Base-by-base conservation (phyloP, 805 yeast genomes). In the Monosporozyma yasuniensis region DNA sequence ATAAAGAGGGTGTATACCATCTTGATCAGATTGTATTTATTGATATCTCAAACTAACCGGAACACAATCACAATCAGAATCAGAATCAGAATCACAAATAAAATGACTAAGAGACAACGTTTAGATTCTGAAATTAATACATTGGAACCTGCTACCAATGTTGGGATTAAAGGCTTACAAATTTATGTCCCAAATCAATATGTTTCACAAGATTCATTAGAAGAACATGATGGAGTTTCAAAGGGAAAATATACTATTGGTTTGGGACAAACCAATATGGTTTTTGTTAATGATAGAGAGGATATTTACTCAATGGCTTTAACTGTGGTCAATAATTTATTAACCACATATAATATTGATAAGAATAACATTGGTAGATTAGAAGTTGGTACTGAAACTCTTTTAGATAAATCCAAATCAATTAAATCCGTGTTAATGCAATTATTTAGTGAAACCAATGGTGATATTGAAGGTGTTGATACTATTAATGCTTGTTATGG, bases 211-310 rank as follows among this genome's bases (percentile, higher is more conserved):
- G 73, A 82, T 46, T 98, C 87, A 50, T 74, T 93, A 58, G 99
- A 93, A 70, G 72, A 76, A 56, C 81, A 72, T 61, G 96, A 90
- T 67, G 87, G 85, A 50, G 90, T 91, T 54, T 79, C 98, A 21
- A 74, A 85, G 49, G 99, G 99, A 53, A 93, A 93, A 70, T 93
- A 89, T 78, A 93, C 99, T 66, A 91, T 93, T 69, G 99, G 99
- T 47, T 78, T 93, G 53, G 99, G 99, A 56, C 99, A 93, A 75
- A 91, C 96, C 63, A 88, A 89, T 71, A 93, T 93, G 99, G 80
- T 95, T 18, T 93, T 87, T 63, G 98, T 93, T 58, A 85, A 91
- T 67, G 99, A 93, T 73, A 83, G 96, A 70, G 98, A 93, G 72
- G 99, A 93, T 65, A 89, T 89, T 62, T 90, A 90, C 75, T 93